phyloP scores from a whole-genome alignment of 169 alveolate genomes.

The Eimeria acervulina region DNA sequence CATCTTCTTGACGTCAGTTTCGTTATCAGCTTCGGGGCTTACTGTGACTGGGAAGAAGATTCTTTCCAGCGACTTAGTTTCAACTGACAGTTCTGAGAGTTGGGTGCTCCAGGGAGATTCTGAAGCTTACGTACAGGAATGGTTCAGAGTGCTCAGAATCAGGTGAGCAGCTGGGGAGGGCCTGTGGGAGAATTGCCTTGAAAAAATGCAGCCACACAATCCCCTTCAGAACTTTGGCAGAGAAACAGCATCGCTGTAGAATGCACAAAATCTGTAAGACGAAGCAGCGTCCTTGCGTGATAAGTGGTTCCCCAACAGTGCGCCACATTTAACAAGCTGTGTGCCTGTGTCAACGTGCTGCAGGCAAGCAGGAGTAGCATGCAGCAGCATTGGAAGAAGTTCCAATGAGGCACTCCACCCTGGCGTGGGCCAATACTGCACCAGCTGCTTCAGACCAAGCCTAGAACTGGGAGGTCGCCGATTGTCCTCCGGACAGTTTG shows the following conservation, averaged over 20 bases:
- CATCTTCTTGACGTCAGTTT: slow-evolving; percentile 10
- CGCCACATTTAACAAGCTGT: not conserved
- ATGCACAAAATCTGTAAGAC: not conserved
- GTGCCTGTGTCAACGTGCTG: not conserved
- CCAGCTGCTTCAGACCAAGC: slow-evolving; percentile 55
- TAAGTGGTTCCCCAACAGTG: not conserved
- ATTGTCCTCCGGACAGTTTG: slow-evolving; percentile 45
- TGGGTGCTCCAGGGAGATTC: slow-evolving; percentile 72
- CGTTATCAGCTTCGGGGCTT: not conserved
- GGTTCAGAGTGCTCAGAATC: slow-evolving; percentile 67
- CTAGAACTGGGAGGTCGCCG: slow-evolving; percentile 62
- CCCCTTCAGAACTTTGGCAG: not conserved
- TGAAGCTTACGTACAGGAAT: slow-evolving; percentile 43
- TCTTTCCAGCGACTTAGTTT: slow-evolving; percentile 2
- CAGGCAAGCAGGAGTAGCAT: slow-evolving; percentile 58
- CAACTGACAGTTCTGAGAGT: slow-evolving; percentile 25
- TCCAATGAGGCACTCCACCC: slow-evolving; percentile 58
- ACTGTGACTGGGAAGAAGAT: slow-evolving; percentile 56
- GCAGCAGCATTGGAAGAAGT: slow-evolving; percentile 38
- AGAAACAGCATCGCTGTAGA: not conserved
- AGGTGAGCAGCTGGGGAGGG: not conserved
- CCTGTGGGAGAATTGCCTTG: not conserved
- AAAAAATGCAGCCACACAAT: not conserved
- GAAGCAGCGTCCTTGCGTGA: not conserved
- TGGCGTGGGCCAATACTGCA: slow-evolving; percentile 77